Conservation (phyloP, 331 rosid species). For the Erythrophleum ivorense region DNA sequence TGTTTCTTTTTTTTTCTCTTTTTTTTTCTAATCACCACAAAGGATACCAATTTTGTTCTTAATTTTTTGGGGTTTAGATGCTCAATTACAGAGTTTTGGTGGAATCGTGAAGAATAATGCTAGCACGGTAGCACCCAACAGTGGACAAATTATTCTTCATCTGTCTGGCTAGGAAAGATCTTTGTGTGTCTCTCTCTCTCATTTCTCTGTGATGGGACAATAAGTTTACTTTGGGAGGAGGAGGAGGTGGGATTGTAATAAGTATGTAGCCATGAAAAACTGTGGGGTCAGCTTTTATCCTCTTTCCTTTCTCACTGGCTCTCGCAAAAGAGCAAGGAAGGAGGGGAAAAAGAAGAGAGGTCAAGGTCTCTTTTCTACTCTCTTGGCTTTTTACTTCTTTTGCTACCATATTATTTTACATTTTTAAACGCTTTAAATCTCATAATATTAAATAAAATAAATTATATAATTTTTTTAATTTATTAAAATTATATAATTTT, state of each 20-base stretch:
- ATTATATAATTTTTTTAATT: too few relatives aligned
- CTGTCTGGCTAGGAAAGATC: background rate
- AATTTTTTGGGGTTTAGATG: background rate
- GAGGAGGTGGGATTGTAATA: slow-evolving; percentile 18
- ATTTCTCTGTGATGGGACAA: background rate
- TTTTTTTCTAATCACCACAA: background rate
- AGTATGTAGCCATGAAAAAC: slow-evolving; percentile 44
- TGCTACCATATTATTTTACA: background rate
- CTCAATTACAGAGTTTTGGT: background rate
- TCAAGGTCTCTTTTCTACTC: background rate
- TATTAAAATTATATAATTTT: too few relatives aligned
- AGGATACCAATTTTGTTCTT: background rate
- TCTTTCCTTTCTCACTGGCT: slow-evolving; percentile 33
- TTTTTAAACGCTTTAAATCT: background rate
- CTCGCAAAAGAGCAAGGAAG: slow-evolving; percentile 36
- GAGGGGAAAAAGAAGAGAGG: background rate
- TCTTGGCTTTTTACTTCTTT: background rate
- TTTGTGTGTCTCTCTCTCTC: background rate
- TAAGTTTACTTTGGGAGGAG: background rate
- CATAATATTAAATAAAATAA: background rate
- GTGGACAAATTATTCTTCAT: slow-evolving; percentile 37
- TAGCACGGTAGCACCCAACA: slow-evolving; percentile 32
- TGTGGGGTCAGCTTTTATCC: slow-evolving; percentile 62
- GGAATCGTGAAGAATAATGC: background rate
- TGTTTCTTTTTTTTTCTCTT: background rate